Evolutionary conservation across 1,284 basidiomycete genomes (phyloP), one percentile per base, ranked within the genome.

Genomic region (Ustilago curta): DNA sequence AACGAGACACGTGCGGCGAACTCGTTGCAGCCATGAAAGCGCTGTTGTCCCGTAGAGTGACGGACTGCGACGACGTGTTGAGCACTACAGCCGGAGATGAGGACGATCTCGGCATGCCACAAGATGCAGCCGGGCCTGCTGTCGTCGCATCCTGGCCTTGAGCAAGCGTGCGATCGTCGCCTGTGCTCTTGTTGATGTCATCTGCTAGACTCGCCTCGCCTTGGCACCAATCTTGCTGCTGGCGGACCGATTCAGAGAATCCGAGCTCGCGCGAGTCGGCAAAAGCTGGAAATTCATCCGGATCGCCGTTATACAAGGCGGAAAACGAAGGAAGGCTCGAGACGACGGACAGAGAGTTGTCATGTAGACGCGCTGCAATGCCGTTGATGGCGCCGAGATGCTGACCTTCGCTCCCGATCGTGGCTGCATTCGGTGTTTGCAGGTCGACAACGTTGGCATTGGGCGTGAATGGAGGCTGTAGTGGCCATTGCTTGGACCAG

Each of bases 211-310:
- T 23, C 19, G n/a, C 16, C 31, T 70, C 61, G 32, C 57, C 58
- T 3, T 60, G 18, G 44, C 52, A 64, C 58, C 70, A 65, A n/a
- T 49, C 27, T 37, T 48, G 69, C 27, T 60, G 57, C 48, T 66
- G 42, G 40, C 40, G 57, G 12, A 57, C 4, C 21, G 61, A 65
- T 2, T 70, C 61, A 4, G 61, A 56, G 2, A 58, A 56, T 2
- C 44, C 62, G 31, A 70, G 48, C 53, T 80, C 76, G 25, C 66
- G 61, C 12, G 79, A 77, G 48, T 84, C 80, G 12, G 57, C 53
- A 45, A 79, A 82, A 1, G 67, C 76, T 0, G 82, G 82, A 59
- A 84, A 84, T 40, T 82, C 76, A 52, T 81, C 70, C 8, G 77
- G 58, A 23, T 79, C 52, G 27, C 81, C 81, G 12, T 62, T 44